Conservation (phyloP, 225 moss, liverwort and hornwort genomes). For the Bryoerythrophyllum caledonicum region DNA sequence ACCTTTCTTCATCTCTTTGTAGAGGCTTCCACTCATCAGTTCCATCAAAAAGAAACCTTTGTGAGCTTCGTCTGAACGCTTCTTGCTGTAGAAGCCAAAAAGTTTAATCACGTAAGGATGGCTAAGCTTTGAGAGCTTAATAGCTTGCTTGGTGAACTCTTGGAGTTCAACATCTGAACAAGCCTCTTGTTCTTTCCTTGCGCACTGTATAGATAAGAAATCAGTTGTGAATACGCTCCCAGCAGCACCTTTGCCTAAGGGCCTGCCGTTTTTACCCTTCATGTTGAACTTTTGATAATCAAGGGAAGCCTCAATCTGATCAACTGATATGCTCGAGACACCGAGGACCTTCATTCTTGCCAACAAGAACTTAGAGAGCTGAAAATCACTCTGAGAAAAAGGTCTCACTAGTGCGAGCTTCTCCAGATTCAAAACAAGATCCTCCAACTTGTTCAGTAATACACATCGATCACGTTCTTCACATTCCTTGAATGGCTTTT, state of each 20-base stretch:
- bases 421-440: not conserved
- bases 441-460: not conserved
- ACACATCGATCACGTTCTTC: not conserved
- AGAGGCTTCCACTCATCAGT: not conserved
- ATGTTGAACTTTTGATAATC: not conserved
- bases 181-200: not conserved
- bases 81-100: not conserved
- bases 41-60: conserved; percentile 3
- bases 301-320: not conserved
- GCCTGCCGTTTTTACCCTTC: not conserved
- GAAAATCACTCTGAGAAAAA: not conserved
- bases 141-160: conserved; percentile 6
- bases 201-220: conserved; percentile 1
- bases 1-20: not conserved
- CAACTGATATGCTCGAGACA: not conserved
- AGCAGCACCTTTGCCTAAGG: not conserved
- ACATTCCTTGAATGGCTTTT: not conserved
- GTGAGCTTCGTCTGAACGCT: not conserved
- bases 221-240: not conserved
- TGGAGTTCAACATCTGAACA: not conserved
- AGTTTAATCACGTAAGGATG: conserved; percentile 20
- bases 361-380: not conserved
- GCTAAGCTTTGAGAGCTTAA: conserved; percentile 9
- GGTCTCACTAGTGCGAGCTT: not conserved
- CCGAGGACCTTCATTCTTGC: not conserved